These are phyloP conservation scores for Raffaelea albimanens DNA, from an alignment of 2,329 filamentous ascomycete genomes.

Conservation along the genomic window DNA sequence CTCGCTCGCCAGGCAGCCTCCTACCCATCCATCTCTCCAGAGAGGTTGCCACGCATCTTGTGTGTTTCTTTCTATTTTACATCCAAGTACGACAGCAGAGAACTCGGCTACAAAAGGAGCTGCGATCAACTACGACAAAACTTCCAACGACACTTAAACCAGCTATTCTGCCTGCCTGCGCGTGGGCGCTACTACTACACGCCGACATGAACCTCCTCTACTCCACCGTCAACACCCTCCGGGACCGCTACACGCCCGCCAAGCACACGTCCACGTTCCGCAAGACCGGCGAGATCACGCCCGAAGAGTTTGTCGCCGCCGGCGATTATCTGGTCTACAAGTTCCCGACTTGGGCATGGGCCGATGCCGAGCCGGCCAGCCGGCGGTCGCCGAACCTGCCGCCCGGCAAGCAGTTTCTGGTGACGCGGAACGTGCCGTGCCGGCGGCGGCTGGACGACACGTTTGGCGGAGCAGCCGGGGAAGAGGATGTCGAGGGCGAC, in stretches of 20 bases:
- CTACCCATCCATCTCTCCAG: too few relatives aligned
- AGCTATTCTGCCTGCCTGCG: too few relatives aligned
- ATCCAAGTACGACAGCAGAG: too few relatives aligned
- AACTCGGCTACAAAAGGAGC: too few relatives aligned
- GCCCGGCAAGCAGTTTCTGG: conserved; percentile 84
- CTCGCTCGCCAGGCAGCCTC: too few relatives aligned
- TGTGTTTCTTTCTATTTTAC: neutral
- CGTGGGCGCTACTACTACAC: neutral
- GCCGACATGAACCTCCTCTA: conserved; percentile 69
- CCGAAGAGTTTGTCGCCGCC: conserved; percentile 90
- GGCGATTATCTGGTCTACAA: conserved; percentile 98
- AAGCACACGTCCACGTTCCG: conserved; percentile 89
- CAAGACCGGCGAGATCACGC: conserved; percentile 87
- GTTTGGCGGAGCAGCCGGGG: conserved; percentile 79
- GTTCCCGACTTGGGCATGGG: conserved; percentile 97
- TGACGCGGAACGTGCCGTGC: conserved; percentile 91
- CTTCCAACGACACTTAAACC: too few relatives aligned
- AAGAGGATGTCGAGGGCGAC: conserved; percentile 72
- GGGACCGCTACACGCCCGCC: conserved; percentile 84
- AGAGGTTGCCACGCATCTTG: neutral
- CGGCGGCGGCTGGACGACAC: conserved; percentile 85
- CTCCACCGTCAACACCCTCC: conserved; percentile 83
- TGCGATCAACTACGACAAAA: too few relatives aligned
- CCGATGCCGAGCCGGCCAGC: conserved; percentile 70
- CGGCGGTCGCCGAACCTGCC: conserved; percentile 78